A percentile compares a stretch with the other conserved stretches of the same genome.
Conservation (phyloP, 2,329 filamentous ascomycete genomes). For the Gnomoniopsis sp. region DNA sequence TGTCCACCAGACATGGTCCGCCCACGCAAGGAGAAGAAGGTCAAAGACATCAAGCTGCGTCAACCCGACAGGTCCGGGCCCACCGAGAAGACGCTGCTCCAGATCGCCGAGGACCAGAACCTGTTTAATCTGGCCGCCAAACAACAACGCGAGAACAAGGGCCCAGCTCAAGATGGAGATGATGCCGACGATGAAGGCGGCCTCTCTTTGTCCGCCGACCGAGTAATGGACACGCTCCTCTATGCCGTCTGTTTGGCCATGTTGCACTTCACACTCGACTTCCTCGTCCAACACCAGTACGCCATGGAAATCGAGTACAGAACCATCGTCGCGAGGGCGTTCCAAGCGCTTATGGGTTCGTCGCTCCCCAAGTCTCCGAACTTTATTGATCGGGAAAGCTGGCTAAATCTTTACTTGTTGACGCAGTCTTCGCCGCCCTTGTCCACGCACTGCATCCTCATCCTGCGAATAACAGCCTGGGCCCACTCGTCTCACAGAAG, state of each 20-base stretch:
- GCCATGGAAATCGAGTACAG: conserved; percentile 62
- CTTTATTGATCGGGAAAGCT: conserved; percentile 1
- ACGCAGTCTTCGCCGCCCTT: conserved; percentile 50
- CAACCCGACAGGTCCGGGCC: conserved; percentile 67
- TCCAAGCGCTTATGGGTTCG: conserved; percentile 52
- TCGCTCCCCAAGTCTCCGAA: background rate
- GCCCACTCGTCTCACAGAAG: conserved; percentile 46
- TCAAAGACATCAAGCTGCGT: conserved; percentile 55
- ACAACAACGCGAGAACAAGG: conserved; percentile 33
- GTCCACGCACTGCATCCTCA: conserved; percentile 57
- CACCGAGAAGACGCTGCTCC: conserved; percentile 64
- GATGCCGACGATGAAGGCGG: conserved; percentile 29
- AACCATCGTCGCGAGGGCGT: conserved; percentile 49
- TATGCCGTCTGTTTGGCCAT: conserved; percentile 63
- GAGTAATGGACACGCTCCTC: conserved; percentile 52
- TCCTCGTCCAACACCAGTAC: conserved; percentile 77
- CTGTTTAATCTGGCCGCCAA: conserved; percentile 50
- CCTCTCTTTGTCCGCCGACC: conserved; percentile 44
- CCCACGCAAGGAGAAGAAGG: conserved; percentile 46
- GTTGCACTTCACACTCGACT: conserved; percentile 75
- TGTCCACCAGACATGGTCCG: conserved; percentile 38
- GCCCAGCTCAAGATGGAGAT: conserved; percentile 19
- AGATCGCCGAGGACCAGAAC: conserved; percentile 65
- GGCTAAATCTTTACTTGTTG: conserved; percentile 14
- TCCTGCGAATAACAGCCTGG: conserved; percentile 41